Conservation (phyloP, 805 yeast genomes). For the Lachancea sp. region DNA sequence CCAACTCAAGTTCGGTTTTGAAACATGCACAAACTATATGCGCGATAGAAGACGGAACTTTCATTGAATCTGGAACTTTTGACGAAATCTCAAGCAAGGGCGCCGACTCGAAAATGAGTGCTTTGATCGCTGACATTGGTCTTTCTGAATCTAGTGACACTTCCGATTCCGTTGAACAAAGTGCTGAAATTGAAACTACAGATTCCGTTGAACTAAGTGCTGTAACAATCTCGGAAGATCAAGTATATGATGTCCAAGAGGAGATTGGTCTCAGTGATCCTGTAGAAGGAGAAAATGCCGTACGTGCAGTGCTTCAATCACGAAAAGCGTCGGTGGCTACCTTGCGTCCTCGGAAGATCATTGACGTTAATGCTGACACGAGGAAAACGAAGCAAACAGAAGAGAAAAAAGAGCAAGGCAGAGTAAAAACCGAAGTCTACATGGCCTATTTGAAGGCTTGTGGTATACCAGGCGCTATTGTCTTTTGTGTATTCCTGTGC, state of each 20-base stretch:
- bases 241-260: slow-evolving; percentile 17
- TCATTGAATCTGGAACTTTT: slow-evolving; percentile 55
- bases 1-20: slow-evolving; percentile 51
- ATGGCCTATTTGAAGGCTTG: slow-evolving; percentile 54
- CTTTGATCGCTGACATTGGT: slow-evolving; percentile 27
- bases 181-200: slow-evolving; percentile 13
- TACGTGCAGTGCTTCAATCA: slow-evolving; percentile 12
- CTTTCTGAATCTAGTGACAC: slow-evolving; percentile 9
- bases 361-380: slow-evolving; percentile 24
- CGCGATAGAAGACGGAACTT: slow-evolving; percentile 47
- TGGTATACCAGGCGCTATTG: slow-evolving; percentile 42
- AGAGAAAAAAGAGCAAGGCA: slow-evolving; percentile 54
- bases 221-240: slow-evolving; percentile 8
- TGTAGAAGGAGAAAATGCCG: background rate
- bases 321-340: slow-evolving; percentile 64
- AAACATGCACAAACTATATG: slow-evolving; percentile 54
- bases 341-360: slow-evolving; percentile 38
- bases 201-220: slow-evolving; percentile 8
- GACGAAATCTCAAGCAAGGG: slow-evolving; percentile 37
- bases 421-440: slow-evolving; percentile 50
- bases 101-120: slow-evolving; percentile 31
- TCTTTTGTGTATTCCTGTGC: slow-evolving; percentile 35
- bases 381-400: slow-evolving; percentile 41
- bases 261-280: slow-evolving; percentile 5
- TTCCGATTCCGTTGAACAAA: slow-evolving; percentile 13